Evolutionary conservation across 2,329 filamentous ascomycete genomes (phyloP), one percentile per base, ranked within the genome.

Genomic region (Drechslerella stenobrocha): DNA sequence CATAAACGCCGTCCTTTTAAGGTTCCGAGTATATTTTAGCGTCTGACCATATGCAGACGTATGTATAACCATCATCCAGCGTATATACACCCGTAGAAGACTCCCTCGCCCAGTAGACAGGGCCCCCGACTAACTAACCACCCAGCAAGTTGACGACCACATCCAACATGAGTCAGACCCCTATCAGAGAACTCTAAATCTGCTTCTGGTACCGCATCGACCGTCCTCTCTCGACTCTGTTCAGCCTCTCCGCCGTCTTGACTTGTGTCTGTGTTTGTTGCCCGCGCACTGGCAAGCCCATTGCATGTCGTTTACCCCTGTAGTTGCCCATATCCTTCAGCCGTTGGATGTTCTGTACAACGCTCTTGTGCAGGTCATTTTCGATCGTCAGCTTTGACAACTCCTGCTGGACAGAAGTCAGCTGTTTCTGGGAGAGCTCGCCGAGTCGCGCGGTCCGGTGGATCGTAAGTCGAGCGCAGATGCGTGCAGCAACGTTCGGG

Each of bases 311-410:
- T 76, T 88, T 86, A 71, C 93, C 93, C 53, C 93, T 81, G 75
- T 95, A 95, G 2, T 87, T 86, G 50, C 91, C 91, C 80, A 96
- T 96, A 74, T 96, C 91, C 76, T 88, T 89, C 76, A 98, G 74
- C 65, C 92, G 81, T 75, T 81, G 81, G 72, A 98, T 95, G 74
- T 97, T 93, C 50, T 96, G 89, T 73, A 87, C 82, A 34, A 96
- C 78, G 64, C 89, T 79, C 75, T 87, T 83, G 74, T 85, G 81
- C 70, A 95, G 81, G 74, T 97, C 91, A 76, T 88, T 95, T 77
- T 96, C 93, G 73, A 97, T 89, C 66, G 88, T 95, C 89, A 98
- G 91, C 56, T 85, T 86, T 13, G 90, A 89, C 37, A 98, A 81
- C 74, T 95, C 89, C 51, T 87, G 87, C 20, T 88, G 93, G 67